Evolutionary conservation across 371 early-diverging fungal genomes (phyloP).

Genomic region (Mucor lusitanicus): DNA sequence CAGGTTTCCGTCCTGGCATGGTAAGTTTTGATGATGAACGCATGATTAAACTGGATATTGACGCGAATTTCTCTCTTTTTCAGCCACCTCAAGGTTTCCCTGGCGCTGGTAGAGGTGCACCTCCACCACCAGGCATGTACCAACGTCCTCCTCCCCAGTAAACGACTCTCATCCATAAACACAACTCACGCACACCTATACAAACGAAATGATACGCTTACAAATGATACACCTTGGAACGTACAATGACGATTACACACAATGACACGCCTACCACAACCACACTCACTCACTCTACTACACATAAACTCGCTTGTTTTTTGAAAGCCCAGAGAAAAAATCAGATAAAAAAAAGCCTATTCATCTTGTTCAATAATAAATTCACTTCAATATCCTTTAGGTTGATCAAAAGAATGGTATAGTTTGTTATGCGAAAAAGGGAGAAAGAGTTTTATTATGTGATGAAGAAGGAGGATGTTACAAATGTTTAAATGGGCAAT

Average conservation of each 20-base stretch:
- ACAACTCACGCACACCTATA: not conserved
- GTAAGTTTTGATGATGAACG: not conserved
- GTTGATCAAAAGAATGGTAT: not conserved
- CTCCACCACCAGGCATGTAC: constrained; percentile 40
- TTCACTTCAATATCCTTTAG: constrained; percentile 12
- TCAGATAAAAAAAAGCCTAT: constrained; percentile 5
- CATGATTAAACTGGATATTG: not conserved
- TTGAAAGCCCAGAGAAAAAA: not conserved
- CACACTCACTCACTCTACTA: not conserved
- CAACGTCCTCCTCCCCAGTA: constrained; percentile 36
- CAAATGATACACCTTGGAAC: not conserved
- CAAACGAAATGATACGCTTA: not conserved
- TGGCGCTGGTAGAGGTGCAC: constrained; percentile 38
- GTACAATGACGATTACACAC: not conserved
- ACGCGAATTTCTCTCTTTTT: not conserved
- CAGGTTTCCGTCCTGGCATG: constrained; percentile 28
- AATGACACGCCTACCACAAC: not conserved
- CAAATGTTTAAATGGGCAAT: constrained; percentile 17
- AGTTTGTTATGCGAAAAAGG: too few species aligned
- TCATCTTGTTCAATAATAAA: constrained; percentile 13
- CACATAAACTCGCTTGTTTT: not conserved
- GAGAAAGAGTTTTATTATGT: too few species aligned
- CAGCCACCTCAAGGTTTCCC: constrained; percentile 42
- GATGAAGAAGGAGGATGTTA: not conserved
- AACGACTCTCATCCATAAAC: not conserved